Conservation (phyloP, 169 alveolate genomes). For the Cryptosporidium viatorum region DNA sequence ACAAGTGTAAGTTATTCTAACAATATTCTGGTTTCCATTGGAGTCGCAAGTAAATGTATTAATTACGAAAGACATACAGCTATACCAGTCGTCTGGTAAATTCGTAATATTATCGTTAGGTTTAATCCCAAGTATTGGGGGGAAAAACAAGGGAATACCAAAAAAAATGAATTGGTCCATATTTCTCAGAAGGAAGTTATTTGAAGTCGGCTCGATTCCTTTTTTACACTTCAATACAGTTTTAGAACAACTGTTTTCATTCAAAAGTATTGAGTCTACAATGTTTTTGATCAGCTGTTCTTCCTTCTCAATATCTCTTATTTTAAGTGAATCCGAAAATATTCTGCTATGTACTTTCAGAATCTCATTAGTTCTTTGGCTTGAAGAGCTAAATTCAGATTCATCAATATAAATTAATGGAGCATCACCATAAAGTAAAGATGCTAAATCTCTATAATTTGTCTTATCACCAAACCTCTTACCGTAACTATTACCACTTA, state of each 20-base stretch:
- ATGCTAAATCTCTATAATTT: conserved; percentile 36
- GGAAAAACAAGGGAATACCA: conserved; percentile 6
- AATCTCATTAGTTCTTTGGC: conserved; percentile 49
- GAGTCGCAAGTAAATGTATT: background rate
- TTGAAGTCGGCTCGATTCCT: background rate
- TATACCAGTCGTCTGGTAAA: conserved; percentile 63
- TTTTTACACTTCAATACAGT: background rate
- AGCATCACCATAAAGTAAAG: conserved; percentile 60
- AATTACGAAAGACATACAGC: conserved; percentile 27
- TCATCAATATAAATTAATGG: conserved; percentile 45
- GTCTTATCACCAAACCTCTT: background rate
- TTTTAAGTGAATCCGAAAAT: conserved; percentile 50
- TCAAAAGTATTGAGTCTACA: background rate
- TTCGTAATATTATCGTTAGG: conserved; percentile 28
- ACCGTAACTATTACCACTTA: background rate
- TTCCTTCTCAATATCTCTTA: conserved; percentile 62
- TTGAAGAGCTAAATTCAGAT: conserved; percentile 17
- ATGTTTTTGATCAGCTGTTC: conserved; percentile 26
- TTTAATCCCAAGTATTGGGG: conserved; percentile 26
- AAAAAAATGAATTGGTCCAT: conserved; percentile 39
- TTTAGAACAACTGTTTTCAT: background rate
- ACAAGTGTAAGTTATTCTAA: conserved; percentile 33
- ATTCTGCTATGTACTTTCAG: conserved; percentile 46
- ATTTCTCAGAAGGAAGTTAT: background rate
- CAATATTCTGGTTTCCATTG: background rate